phyloP scores from a whole-genome alignment of 108 stramenopile genomes.

The Nitzschia sp. region DNA sequence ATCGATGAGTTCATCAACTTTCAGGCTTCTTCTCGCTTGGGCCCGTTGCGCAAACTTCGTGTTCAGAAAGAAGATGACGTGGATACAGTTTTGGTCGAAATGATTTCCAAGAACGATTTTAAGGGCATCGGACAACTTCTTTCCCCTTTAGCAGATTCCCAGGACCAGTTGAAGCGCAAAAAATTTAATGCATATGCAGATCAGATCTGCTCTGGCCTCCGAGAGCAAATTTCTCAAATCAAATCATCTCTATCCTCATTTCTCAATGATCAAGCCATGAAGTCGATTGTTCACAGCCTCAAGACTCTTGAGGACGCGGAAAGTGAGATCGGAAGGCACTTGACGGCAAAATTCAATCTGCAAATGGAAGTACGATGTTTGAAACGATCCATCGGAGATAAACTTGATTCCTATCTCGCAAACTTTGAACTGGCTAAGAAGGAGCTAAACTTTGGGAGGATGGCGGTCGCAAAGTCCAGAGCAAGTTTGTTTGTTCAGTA shows the following conservation, averaged over 20 bases:
- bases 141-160: conserved; percentile 39
- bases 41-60: conserved; percentile 37
- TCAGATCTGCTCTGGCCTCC: conserved; percentile 30
- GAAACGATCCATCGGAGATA: background rate
- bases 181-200: conserved; percentile 29
- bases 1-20: conserved; percentile 40
- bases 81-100: conserved; percentile 32
- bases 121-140: conserved; percentile 45
- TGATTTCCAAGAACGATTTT: conserved; percentile 49
- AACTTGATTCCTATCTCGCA: conserved; percentile 9
- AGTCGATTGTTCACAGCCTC: conserved; percentile 28
- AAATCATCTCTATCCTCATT: background rate
- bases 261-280: conserved; percentile 15
- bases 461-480: background rate
- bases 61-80: conserved; percentile 48
- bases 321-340: conserved; percentile 23
- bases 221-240: conserved; percentile 3
- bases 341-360: background rate
- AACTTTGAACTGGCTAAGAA: conserved; percentile 22
- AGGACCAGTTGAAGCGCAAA: conserved; percentile 52
- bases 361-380: background rate
- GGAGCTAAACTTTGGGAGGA: conserved; percentile 27
- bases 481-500: background rate
- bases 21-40: conserved; percentile 34
- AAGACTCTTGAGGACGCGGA: conserved; percentile 33